phyloP scores from a whole-genome alignment of 225 moss, liverwort and hornwort genomes.

The Marchantia polymorpha region DNA sequence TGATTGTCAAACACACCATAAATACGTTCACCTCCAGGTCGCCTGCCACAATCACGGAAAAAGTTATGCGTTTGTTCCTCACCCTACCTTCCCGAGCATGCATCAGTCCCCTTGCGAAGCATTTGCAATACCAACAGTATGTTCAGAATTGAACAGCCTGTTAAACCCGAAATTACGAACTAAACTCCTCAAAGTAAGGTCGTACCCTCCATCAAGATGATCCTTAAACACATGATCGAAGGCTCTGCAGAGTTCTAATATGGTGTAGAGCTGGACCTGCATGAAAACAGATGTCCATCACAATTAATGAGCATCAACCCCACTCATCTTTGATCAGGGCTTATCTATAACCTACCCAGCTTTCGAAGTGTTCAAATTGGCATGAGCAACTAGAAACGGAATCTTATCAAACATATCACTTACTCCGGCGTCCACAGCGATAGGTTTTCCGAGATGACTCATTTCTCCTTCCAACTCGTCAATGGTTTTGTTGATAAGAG shows the following conservation, averaged over 20 bases:
- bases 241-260: constrained; percentile 76
- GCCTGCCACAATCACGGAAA: constrained; percentile 33
- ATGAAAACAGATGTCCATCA: background rate
- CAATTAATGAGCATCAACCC: background rate
- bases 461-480: constrained; percentile 78
- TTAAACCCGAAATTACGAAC: too few species aligned
- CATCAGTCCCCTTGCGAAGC: too few species aligned
- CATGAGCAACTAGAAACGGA: background rate
- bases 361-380: background rate
- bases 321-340: background rate
- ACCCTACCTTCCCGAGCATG: too few species aligned
- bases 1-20: constrained; percentile 83
- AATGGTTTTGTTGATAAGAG: constrained; percentile 71
- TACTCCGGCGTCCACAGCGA: constrained; percentile 74
- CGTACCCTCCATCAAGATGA: constrained; percentile 78
- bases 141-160: too few species aligned
- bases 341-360: background rate
- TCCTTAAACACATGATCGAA: constrained; percentile 88
- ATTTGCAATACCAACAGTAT: too few species aligned
- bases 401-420: background rate
- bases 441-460: constrained; percentile 76
- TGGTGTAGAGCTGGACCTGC: constrained; percentile 84
- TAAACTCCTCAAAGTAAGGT: background rate
- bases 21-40: constrained; percentile 85
- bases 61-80: background rate